These are phyloP conservation scores for Starmerella apis DNA, from an alignment of 805 yeast species.

Conservation along the genomic window DNA sequence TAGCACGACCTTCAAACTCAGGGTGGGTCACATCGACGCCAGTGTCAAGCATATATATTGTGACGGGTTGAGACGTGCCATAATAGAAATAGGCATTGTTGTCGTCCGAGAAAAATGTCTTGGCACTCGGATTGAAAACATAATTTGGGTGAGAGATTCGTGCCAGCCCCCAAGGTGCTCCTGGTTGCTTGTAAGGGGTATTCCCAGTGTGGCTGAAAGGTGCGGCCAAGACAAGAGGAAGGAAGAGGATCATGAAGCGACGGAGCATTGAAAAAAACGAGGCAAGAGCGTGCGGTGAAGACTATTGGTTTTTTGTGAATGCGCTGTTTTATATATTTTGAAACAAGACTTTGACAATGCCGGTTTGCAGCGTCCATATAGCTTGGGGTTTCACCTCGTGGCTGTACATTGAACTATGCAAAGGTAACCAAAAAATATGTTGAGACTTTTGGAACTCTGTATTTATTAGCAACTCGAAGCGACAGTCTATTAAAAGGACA, in stretches of 20 bases:
- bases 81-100: conserved; percentile 57
- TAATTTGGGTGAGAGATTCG: conserved; percentile 72
- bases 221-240: background rate
- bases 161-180: conserved; percentile 92
- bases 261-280: background rate
- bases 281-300: background rate
- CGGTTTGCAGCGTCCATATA: no score
- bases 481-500: no score
- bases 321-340: background rate
- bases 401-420: no score
- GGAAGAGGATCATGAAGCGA: background rate
- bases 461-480: no score
- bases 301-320: background rate
- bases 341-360: background rate
- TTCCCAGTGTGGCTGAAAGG: background rate
- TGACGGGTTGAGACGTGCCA: background rate
- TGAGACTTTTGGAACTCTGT: no score
- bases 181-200: conserved; percentile 41
- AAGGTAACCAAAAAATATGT: no score
- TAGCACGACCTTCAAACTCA: conserved; percentile 75
- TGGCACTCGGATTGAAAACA: conserved; percentile 39
- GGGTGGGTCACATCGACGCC: conserved; percentile 68
- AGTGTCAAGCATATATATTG: conserved; percentile 76
- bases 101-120: conserved; percentile 45
- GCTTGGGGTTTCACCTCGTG: no score